These are phyloP conservation scores for Capsicum rhomboideum DNA, from an alignment of 257 asterid genomes.

Conservation along the genomic window DNA sequence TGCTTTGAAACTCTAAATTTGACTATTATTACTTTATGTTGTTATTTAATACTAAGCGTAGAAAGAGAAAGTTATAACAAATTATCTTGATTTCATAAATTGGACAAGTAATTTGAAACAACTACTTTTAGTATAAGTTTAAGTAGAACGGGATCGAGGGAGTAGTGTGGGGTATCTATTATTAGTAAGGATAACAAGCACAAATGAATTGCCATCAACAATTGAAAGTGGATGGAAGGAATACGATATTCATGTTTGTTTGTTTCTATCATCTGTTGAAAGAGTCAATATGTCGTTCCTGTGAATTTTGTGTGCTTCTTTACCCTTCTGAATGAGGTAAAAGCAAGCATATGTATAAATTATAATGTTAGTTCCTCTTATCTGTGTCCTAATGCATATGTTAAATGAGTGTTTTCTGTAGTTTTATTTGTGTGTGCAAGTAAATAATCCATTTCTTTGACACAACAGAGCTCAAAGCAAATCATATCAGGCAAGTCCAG, in stretches of 20 bases:
- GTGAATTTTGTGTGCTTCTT: neutral
- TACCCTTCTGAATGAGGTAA: neutral
- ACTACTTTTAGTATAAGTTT: too few species aligned
- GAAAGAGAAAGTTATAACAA: too few species aligned
- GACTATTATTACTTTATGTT: too few species aligned
- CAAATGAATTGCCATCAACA: neutral
- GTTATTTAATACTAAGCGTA: too few species aligned
- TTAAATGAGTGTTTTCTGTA: neutral
- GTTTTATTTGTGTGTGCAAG: neutral
- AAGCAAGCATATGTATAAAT: neutral
- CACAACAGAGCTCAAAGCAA: conserved; percentile 45
- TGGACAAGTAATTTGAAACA: too few species aligned
- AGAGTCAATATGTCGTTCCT: neutral
- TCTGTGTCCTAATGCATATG: neutral
- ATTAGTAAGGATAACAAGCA: too few species aligned
- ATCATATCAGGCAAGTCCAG: conserved; percentile 49
- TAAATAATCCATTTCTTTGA: neutral
- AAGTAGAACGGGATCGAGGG: too few species aligned
- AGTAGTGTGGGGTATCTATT: too few species aligned
- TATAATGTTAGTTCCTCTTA: neutral
- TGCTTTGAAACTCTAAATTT: too few species aligned
- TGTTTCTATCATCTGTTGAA: neutral
- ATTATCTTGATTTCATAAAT: too few species aligned
- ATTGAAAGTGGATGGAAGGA: neutral
- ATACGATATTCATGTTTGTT: neutral